Evolutionary conservation across 2,329 filamentous ascomycete genomes (phyloP).

Genomic region (Lachnellula hyalina): DNA sequence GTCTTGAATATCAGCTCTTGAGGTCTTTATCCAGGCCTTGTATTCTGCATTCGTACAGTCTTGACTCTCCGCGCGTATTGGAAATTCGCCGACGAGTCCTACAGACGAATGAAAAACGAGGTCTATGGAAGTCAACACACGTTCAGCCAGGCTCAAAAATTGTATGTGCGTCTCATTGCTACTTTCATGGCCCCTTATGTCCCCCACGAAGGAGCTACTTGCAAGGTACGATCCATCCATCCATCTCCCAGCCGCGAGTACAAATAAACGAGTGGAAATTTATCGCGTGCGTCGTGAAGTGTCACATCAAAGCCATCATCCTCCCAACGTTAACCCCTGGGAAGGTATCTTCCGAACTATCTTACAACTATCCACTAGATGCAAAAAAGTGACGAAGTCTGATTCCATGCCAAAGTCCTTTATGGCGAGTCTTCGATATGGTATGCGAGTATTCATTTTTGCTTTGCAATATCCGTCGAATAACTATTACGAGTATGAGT

Average conservation of each 20-base stretch:
- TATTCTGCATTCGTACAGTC: not conserved
- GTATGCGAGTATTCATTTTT: not conserved
- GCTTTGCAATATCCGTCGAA: too few species aligned
- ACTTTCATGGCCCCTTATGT: not conserved
- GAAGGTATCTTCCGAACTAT: not conserved
- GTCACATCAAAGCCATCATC: not conserved
- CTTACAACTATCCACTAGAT: not conserved
- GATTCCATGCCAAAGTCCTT: not conserved
- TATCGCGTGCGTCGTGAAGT: not conserved
- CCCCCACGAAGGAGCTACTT: not conserved
- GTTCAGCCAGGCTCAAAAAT: not conserved
- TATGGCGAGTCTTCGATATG: not conserved
- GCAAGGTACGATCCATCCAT: not conserved
- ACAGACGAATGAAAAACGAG: too few species aligned
- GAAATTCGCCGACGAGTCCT: too few species aligned
- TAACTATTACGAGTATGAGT: too few species aligned
- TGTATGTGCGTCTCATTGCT: not conserved
- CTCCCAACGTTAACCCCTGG: not conserved
- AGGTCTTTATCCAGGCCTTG: not conserved
- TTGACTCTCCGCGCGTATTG: too few species aligned
- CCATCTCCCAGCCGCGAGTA: not conserved
- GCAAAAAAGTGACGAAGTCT: not conserved
- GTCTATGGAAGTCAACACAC: not conserved
- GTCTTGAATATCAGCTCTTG: slow-evolving; percentile 14
- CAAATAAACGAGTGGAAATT: not conserved